Conservation (phyloP, 768 basidiomycete species). For the Tylopilus rubrobrunneus region DNA sequence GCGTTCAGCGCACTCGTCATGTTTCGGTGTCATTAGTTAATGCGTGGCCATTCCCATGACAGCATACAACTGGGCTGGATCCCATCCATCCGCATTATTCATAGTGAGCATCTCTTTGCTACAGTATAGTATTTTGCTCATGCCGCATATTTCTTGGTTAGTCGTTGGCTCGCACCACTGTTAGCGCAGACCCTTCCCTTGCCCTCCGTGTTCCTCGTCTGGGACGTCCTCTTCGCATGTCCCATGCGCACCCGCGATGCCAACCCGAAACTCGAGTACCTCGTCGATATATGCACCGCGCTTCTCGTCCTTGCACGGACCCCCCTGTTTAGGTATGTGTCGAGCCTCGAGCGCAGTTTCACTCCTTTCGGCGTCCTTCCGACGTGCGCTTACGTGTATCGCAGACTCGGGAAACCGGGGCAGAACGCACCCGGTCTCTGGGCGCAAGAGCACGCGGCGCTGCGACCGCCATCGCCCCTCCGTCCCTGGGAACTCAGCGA, state of each 20-base stretch:
- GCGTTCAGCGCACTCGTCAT: background rate
- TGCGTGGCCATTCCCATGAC: background rate
- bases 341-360: background rate
- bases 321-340: conserved; percentile 50
- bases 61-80: conserved; percentile 65
- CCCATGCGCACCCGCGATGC: conserved; percentile 47
- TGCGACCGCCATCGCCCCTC: conserved; percentile 41
- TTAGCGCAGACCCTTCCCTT: conserved; percentile 72
- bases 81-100: conserved; percentile 76
- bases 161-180: conserved; percentile 73
- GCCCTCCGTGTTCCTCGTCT: conserved; percentile 52
- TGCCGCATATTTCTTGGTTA: conserved; percentile 23
- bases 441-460: conserved; percentile 40
- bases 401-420: conserved; percentile 52
- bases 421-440: conserved; percentile 48
- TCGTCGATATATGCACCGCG: conserved; percentile 67
- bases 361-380: background rate
- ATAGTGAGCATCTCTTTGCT: conserved; percentile 46
- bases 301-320: conserved; percentile 60
- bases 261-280: conserved; percentile 61
- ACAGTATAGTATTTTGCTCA: background rate
- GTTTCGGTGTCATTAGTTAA: background rate
- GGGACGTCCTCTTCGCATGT: conserved; percentile 70
- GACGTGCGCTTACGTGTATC: background rate
- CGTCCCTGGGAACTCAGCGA: conserved; percentile 54